Evolutionary conservation across 1,139 yeast genomes (phyloP).

Genomic region (Tardiomyces depauwii): DNA sequence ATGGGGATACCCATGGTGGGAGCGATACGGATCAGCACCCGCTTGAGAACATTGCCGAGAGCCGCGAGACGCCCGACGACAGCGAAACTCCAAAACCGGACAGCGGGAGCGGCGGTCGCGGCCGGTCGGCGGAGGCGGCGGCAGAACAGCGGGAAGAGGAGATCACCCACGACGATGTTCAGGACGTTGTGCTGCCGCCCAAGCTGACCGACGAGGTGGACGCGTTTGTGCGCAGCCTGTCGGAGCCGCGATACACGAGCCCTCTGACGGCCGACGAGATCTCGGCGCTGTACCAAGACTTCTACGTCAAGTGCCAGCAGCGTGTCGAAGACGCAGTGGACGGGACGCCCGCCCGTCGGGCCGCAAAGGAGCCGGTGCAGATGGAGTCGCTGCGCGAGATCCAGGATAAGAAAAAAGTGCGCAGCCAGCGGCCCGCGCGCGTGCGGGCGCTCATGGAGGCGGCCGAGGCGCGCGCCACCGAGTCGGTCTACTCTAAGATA

Average conservation of each 20-base stretch:
- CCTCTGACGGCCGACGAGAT: constrained; percentile 45
- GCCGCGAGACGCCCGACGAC: neutral
- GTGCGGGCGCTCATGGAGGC: constrained; percentile 25
- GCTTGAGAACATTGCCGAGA: neutral
- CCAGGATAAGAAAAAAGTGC: constrained; percentile 19
- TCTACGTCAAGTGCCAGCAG: constrained; percentile 31
- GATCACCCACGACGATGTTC: neutral
- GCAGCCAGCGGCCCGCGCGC: constrained; percentile 13
- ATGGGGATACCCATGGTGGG: neutral
- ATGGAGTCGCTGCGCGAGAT: constrained; percentile 26
- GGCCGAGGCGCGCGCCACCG: constrained; percentile 32
- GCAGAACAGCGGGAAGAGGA: neutral
- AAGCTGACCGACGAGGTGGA: constrained; percentile 24
- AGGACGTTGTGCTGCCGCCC: constrained; percentile 22
- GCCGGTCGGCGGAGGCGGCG: neutral
- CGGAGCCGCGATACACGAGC: constrained; percentile 43
- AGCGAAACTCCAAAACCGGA: neutral
- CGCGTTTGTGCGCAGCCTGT: constrained; percentile 36
- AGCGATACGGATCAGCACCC: neutral
- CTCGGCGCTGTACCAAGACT: constrained; percentile 41
- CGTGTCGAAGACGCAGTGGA: constrained; percentile 19
- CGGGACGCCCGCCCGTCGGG: constrained; percentile 8
- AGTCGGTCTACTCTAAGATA: constrained; percentile 30
- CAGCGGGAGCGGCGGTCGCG: neutral
- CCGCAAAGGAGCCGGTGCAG: constrained; percentile 16